These are phyloP conservation scores for Penicillium crystallinum DNA, from an alignment of 495 filamentous ascomycete species.

Conservation along the genomic window DNA sequence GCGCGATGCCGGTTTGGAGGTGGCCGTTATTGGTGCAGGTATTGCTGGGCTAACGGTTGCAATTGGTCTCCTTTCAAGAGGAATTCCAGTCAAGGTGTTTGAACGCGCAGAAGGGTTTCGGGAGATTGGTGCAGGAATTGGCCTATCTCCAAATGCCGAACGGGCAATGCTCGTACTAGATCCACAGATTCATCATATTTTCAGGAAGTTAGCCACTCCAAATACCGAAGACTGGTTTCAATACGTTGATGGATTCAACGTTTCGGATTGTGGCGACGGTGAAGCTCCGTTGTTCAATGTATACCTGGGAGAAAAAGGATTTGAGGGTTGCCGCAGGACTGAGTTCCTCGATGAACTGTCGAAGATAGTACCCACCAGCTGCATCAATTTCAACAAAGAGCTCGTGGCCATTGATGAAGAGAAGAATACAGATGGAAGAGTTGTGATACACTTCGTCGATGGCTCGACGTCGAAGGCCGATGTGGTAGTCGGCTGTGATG, in stretches of 20 bases:
- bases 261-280: too few species aligned
- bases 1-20: too few species aligned
- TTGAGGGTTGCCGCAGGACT: too few species aligned
- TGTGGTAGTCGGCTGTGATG: constrained; percentile 55
- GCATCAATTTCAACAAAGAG: too few species aligned
- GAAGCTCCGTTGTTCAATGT: too few species aligned
- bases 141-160: constrained; percentile 54
- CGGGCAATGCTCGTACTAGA: constrained; percentile 52
- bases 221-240: neutral
- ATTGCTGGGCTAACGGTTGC: constrained; percentile 34
- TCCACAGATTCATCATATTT: constrained; percentile 39
- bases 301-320: too few species aligned
- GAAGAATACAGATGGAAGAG: too few species aligned
- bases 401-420: too few species aligned
- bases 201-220: constrained; percentile 28
- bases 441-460: too few species aligned
- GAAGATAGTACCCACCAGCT: too few species aligned
- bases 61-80: constrained; percentile 26
- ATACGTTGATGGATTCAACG: neutral
- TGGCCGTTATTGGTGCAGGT: constrained; percentile 38
- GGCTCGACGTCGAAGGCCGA: too few species aligned
- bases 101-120: constrained; percentile 45
- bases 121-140: constrained; percentile 60
- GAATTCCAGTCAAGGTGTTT: constrained; percentile 47
- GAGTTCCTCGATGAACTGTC: too few species aligned